Evolutionary conservation across 2,329 filamentous ascomycete species (phyloP), one percentile per base, ranked within the genome.

Genomic region (Colletotrichum tamarilloi): DNA sequence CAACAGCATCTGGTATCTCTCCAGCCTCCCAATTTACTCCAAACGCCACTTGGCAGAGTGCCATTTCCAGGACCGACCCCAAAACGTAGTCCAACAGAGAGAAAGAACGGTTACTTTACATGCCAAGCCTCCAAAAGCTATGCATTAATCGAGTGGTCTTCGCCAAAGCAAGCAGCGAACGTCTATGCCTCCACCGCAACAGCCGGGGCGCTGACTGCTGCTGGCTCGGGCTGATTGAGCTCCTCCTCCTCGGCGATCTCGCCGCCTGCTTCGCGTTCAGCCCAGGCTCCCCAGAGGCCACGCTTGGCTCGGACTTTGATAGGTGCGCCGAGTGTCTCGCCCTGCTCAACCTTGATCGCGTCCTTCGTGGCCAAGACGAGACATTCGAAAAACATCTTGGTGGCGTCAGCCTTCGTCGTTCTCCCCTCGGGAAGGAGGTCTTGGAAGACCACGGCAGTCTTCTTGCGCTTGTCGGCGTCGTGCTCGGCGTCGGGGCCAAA

Each of bases 331-430:
- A 98, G 89, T 49, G 88, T 89, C 74, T 92, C 87, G 62, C 90
- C 89, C 83, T 99, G 97, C 81, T 98, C 96, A 30, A 98, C 95
- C 84, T 98, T 98, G 84, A 99, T 94, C 32, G 97, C 97, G 81
- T 99, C 97, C 85, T 99, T 99, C 55, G 97, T 99, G 5, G 96
- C 97, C 59, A 99, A 88, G 3, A 99, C 97, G 28, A 99, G 88
- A 67, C 97, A 93, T 84, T 99, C 97, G 79, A 99, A 99, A 86
- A 99, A 99, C 95, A 99, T 98, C 88, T 98, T 98, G 56, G 97
- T 99, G 0, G 97, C 97, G 78, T 98, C 97, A 9, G 93, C 93
- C 82, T 94, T 94, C 76, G 90, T 95, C 0, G 96, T 96, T 74
- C 89, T 90, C 76, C 88, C 85, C 83, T 97, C 94, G 0, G 97